Base-by-base conservation (phyloP, 805 yeast genomes). In the Saccharomycopsis malanga region DNA sequence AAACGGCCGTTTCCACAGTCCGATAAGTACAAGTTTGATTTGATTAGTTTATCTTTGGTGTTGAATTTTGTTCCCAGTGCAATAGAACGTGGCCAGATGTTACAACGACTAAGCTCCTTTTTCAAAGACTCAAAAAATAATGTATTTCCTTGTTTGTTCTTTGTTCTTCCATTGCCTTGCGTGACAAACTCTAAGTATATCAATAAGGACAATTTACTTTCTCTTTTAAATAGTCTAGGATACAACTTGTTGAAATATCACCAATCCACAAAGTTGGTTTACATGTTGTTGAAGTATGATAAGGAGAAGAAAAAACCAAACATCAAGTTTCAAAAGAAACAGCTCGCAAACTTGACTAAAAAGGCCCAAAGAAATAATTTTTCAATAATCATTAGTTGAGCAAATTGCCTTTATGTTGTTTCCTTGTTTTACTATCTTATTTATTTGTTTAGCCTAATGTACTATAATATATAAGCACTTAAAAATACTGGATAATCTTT, bases 91-190 rank as follows among this genome's bases (percentile, higher is more conserved):
- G 97, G 97, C 2, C 74, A 73, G 4, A 91, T 91, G 97, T 66
- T 88, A 53, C 57, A 58, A 30, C 60, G 83, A 46, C 74, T 87
- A 7, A 65, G 76, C 3, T 48, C 66, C 23, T 89, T 86, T 57
- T 65, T 89, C 34, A 64, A 63, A 34, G 58, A 24, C 20, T 4
- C 14, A 7, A 25, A 25, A 9, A 15, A 20, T 4, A 32, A 21
- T 15, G 21, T 36, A 1, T 49, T 61, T 3, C 68, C 76, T 4
- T 58, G 70, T 29, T 61, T 88, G 4, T 89, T 91, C 58, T 62
- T 91, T 10, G 98, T 91, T 4, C 65, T 91, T 3, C 98, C 98
- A 0, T 68, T 84, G 30, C 96, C 98, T 0, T 91, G 98, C 60
- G 68, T 87, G 1, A 61, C 67, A 6, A 89, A 91, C 61, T 88